Evolutionary conservation across 2,329 filamentous ascomycete genomes (phyloP), one percentile per base, ranked within the genome.

Genomic region (Talaromyces sp.): DNA sequence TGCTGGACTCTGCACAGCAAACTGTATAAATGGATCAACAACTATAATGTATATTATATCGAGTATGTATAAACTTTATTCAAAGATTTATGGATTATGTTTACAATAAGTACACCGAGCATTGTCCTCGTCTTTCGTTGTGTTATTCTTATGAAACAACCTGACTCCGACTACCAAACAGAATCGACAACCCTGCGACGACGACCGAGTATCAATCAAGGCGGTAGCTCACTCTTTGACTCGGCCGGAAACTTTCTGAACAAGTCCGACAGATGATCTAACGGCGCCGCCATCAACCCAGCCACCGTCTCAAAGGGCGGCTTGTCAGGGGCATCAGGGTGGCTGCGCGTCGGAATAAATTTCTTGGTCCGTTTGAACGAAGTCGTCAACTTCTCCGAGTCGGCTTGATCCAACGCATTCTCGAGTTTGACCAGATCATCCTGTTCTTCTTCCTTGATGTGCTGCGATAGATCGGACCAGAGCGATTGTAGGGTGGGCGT

Each of bases 251-350:
- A 88, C 69, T 81, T 83, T 21, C 80, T 73, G 66, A 86, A 84
- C 6, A 85, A 58, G 69, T 87, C 84, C 40, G 73, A 74, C 35
- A 88, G 65, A 63, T 79, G 80, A 69, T 87, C 86, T 18, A 87
- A 74, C 0, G 85, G 85, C 14, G 84, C 83, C 0, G 81, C 73
- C 70, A 88, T 65, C 23, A 88, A 66, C 0, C 82, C 83, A 63
- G 79, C 79, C 0, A 78, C 82, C 0, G 81, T 84, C 76, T 87
- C 84, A 63, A 85, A 86, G 0, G 81, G 82, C 2, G 83, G 83
- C 39, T 79, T 78, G 64, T 83, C 78, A 0, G 81, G 81, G 2
- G 80, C 77, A n/a, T 68, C 73, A 0, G 82, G 82, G 69, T 85
- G 83, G 39, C 79, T 80, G 25, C 81, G 77, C 1, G 81, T 73